A percentile compares a stretch with the other conserved stretches of the same genome.
These are phyloP conservation scores for Lepiota brunneoincarnata DNA, from an alignment of 768 basidiomycete species.

Conservation along the genomic window DNA sequence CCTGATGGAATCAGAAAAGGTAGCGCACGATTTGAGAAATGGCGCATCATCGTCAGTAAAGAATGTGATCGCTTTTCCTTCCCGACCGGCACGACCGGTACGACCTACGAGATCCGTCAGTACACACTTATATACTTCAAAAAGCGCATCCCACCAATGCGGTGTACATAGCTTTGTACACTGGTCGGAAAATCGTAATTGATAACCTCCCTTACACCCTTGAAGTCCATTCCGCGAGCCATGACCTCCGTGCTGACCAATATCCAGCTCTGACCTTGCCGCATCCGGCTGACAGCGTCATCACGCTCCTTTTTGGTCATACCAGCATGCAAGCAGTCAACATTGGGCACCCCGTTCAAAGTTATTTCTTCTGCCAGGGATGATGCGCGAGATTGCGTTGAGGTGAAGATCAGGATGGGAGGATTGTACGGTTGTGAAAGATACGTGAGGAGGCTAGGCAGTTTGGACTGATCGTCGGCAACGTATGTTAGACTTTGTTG, in stretches of 20 bases:
- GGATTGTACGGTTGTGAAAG: slow-evolving; percentile 83
- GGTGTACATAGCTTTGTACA: slow-evolving; percentile 93
- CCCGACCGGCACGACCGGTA: slow-evolving; percentile 90
- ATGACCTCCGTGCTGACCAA: slow-evolving; percentile 96
- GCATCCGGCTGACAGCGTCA: slow-evolving; percentile 81
- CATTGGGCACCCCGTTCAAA: slow-evolving; percentile 73
- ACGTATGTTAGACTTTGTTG: slow-evolving; percentile 88
- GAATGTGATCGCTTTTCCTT: slow-evolving; percentile 93
- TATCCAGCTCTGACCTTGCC: slow-evolving; percentile 89
- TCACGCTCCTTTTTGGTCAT: slow-evolving; percentile 87
- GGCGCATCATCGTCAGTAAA: slow-evolving; percentile 94
- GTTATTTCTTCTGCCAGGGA: slow-evolving; percentile 81
- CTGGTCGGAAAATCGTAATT: slow-evolving; percentile 97
- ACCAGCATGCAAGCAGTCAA: slow-evolving; percentile 90
- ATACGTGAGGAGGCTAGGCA: slow-evolving; percentile 82
- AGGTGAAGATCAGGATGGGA: slow-evolving; percentile 89
- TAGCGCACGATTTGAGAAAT: slow-evolving; percentile 76
- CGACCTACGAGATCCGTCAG: slow-evolving; percentile 53
- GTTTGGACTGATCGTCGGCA: slow-evolving; percentile 90
- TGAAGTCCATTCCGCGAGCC: slow-evolving; percentile 98
- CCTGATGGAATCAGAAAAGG: neutral
- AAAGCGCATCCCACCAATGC: slow-evolving; percentile 63
- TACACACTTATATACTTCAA: neutral
- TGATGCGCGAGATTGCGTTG: slow-evolving; percentile 80
- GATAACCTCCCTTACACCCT: slow-evolving; percentile 89